Conservation (phyloP, 768 basidiomycete genomes). For the Amanita brunnescens region DNA sequence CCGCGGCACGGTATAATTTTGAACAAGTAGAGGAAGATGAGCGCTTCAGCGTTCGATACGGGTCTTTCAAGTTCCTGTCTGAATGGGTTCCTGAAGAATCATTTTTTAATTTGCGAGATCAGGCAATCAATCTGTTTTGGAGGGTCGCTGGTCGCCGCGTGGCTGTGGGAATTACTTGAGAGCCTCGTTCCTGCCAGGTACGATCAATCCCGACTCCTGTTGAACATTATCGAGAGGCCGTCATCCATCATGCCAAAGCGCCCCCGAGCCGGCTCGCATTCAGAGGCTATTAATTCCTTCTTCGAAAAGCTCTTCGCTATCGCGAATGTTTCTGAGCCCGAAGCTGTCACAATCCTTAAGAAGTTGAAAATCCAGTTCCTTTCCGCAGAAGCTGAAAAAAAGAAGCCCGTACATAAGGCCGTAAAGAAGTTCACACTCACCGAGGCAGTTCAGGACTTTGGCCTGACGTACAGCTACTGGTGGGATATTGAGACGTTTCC, state of each 20-base stretch:
- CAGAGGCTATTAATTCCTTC: not conserved
- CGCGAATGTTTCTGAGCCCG: not conserved
- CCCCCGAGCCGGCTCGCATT: not conserved
- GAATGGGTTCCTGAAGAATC: too few species aligned
- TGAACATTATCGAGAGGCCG: too few species aligned
- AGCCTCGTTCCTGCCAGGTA: too few species aligned
- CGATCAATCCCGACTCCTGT: too few species aligned
- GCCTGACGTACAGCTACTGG: constrained; percentile 3
- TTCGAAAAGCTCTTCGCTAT: not conserved
- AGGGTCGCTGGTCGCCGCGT: too few species aligned
- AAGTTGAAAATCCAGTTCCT: not conserved
- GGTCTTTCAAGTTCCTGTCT: too few species aligned
- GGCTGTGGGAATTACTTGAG: too few species aligned
- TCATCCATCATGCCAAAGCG: not conserved
- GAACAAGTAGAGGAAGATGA: too few species aligned
- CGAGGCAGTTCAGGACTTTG: constrained; percentile 5
- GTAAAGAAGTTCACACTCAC: constrained; percentile 5
- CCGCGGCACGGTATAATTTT: too few species aligned
- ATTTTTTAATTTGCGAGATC: too few species aligned
- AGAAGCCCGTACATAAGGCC: constrained; percentile 3
- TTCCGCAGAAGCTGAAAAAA: not conserved
- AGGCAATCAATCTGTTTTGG: too few species aligned
- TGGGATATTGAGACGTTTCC: constrained; percentile 8
- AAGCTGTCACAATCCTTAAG: not conserved
- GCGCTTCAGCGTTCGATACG: too few species aligned